Evolutionary conservation across 2,329 filamentous ascomycete species (phyloP), one percentile per base, ranked within the genome.

Genomic region (Arthrobotrys iridis): DNA sequence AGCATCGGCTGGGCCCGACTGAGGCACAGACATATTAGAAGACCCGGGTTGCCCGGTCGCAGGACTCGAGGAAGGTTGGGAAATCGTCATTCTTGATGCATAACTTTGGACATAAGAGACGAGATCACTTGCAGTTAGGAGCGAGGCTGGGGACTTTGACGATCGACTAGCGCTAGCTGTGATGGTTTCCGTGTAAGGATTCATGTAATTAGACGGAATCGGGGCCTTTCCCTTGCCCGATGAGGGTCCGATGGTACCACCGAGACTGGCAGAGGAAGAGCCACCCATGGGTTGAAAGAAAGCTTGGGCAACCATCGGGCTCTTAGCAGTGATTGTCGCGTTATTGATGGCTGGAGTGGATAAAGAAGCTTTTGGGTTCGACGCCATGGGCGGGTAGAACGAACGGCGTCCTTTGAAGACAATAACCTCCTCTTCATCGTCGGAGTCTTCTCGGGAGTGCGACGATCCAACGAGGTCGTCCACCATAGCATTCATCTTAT

Each of bases 401-500:
- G 40, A 58, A 22, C 59, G 65, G 4, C 65, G 46, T 10, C 72
- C 72, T 30, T 70, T 76, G 30, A 59, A 76, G 1, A 76, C 22
- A 6, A 76, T 64, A 3, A 64, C 76, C 35, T 77, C 76, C n/a
- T 77, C 77, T 30, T 79, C 79, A 46, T 79, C 79, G 22, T 70
- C 65, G 8, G 58, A 58, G 10, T 59, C 75, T 24, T 77, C 77
- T 13, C 77, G 62, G 13, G 70, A 74, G 55, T 74, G 70, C 4
- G 70, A 76, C 3, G 79, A 78, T 7, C 79, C 79, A 15, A 79
- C 78, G 2, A 79, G 63, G 15, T 78, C 77, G 58, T 80, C 79
- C 6, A 79, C 79, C 79, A 79, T 79, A 4, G 68, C 76, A 33
- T 79, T 79, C 78, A 80, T 78, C 7, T 77, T 77, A n/a, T 77